Base-by-base conservation (phyloP, 1,284 basidiomycete species). In the Heliocybe sulcata region DNA sequence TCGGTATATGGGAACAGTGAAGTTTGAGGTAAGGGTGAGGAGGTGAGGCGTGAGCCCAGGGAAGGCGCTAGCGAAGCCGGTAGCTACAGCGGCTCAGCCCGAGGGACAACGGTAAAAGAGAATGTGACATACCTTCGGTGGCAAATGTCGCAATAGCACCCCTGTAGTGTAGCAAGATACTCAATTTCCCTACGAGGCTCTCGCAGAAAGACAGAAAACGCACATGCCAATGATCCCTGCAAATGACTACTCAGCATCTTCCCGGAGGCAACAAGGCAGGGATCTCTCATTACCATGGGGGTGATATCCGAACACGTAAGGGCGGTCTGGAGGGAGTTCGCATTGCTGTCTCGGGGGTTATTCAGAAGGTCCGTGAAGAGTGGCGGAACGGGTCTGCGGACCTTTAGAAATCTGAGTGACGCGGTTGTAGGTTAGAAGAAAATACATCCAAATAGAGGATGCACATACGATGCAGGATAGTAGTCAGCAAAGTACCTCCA, bases 291-390 rank as follows among this genome's bases (percentile, higher is more conserved):
- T 60, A 90, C 93, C 94, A 70, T 98, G 94, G 16, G 94, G 94
- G 71, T 98, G 94, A 71, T 97, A 97, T 16, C 94, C 97, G 72
- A 99, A 99, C 22, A 99, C 80, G 72, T 99, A 99, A 26, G 91
- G 87, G 57, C 93, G 76, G 68, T 97, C 92, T 12, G 94, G 75
- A 1, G 95, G 93, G 35, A 99, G 79, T 60, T 98, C 92, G 58
- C 83, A 85, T 72, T 91, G 90, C 90, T 91, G 56, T 19, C 10
- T 45, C 38, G 4, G 8, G 38, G n/a, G 16, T 42, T 42, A 20
- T 42, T 42, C 9, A 16, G 33, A 42, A 16, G 38, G 38, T 42
- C 6, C 38, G 4, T 16, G 4, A n/a, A 16, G 6, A n/a, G 6
- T 4, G 19, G 38, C 6, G 8, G 16, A 42, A 20, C 16, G 16